Conservation (phyloP, 176 grass and related monocot species). For the Pharus latifolius region DNA sequence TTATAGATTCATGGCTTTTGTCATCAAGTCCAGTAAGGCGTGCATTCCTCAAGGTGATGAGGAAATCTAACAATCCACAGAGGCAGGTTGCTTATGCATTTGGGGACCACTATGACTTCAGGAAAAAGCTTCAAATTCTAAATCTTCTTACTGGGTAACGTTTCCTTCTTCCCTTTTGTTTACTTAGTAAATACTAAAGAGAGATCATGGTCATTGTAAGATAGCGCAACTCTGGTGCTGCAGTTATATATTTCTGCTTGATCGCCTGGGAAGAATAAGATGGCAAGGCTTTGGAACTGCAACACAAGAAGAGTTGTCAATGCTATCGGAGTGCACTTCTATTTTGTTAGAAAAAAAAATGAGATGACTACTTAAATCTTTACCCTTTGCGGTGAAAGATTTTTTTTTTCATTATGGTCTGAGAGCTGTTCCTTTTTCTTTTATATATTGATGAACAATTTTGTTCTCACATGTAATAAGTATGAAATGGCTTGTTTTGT, state of each 20-base stretch:
- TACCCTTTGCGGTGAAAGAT: not conserved
- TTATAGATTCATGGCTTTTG: constrained; percentile 82
- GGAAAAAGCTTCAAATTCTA: constrained; percentile 69
- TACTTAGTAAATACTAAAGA: not conserved
- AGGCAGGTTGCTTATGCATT: constrained; percentile 49
- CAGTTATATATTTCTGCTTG: constrained; percentile 85
- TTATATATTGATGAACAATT: not conserved
- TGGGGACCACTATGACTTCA: constrained; percentile 65
- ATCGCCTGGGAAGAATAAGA: constrained; percentile 66
- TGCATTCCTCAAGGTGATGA: constrained; percentile 53
- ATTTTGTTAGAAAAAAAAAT: constrained; percentile 62
- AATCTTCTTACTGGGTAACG: constrained; percentile 89
- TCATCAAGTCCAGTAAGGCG: constrained; percentile 39
- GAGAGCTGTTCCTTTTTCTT: not conserved
- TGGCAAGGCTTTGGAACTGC: constrained; percentile 90
- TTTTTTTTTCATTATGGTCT: not conserved
- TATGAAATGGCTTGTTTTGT: not conserved
- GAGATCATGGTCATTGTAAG: not conserved
- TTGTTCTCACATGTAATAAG: not conserved
- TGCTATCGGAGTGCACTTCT: constrained; percentile 38
- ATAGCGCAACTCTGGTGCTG: not conserved
- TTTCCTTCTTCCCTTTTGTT: not conserved
- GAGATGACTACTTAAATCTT: not conserved
- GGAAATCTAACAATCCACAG: constrained; percentile 50
- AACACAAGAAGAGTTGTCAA: constrained; percentile 59